A percentile compares a stretch with the other conserved stretches of the same genome.
Conservation (phyloP, 1,139 yeast genomes). For the Waltiozyma sp. region DNA sequence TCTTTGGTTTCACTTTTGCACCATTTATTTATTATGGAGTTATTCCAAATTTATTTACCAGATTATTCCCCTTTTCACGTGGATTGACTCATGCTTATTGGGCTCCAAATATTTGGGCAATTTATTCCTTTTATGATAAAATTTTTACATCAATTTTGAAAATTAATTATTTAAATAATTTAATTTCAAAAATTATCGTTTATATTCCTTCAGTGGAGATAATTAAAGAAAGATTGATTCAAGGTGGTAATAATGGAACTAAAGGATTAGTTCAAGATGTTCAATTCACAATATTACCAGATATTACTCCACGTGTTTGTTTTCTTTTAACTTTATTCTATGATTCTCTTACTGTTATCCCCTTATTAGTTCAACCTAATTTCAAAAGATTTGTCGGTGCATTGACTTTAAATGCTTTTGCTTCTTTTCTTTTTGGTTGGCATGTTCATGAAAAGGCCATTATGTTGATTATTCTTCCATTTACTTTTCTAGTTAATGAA, state of each 20-base stretch:
- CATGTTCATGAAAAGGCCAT: constrained; percentile 98
- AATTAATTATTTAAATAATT: constrained; percentile 33
- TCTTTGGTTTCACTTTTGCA: constrained; percentile 61
- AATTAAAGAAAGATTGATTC: constrained; percentile 19
- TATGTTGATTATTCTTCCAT: constrained; percentile 79
- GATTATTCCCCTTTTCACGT: constrained; percentile 88
- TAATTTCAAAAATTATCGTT: constrained; percentile 18
- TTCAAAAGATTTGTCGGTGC: constrained; percentile 75
- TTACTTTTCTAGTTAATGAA: constrained; percentile 69
- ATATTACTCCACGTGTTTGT: constrained; percentile 66
- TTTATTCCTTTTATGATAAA: constrained; percentile 80
- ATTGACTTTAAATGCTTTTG: constrained; percentile 79
- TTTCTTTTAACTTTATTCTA: constrained; percentile 72
- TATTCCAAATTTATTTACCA: constrained; percentile 48
- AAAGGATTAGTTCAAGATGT: constrained; percentile 91
- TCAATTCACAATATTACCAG: constrained; percentile 68
- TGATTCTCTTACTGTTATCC: constrained; percentile 64
- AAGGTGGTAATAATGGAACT: constrained; percentile 40
- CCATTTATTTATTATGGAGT: constrained; percentile 65
- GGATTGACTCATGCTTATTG: constrained; percentile 97
- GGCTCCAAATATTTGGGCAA: constrained; percentile 98
- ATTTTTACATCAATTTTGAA: constrained; percentile 41
- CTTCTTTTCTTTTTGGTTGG: constrained; percentile 94
- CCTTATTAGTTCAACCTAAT: constrained; percentile 65
- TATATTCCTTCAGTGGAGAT: constrained; percentile 21